Base-by-base conservation (phyloP, 768 basidiomycete species). In the Pisolithus albus region DNA sequence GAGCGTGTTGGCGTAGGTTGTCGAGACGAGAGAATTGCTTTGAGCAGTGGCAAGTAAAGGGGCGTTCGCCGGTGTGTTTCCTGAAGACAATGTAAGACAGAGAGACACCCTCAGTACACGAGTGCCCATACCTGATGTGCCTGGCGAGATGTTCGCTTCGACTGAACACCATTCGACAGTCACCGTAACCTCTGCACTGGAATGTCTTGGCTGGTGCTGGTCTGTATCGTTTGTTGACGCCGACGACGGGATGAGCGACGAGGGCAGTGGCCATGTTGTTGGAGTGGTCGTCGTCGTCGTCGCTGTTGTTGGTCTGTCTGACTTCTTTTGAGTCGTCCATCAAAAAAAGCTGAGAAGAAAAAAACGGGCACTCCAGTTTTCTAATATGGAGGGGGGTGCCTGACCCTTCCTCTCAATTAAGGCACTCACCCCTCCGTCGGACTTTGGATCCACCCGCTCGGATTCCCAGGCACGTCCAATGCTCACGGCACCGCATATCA, bases 21-120 rank as follows among this genome's bases (percentile, higher is more conserved):
- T 98, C 95, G 64, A 98, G 84, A 11, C 95, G 84, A 5, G 92
- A 93, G 65, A 97, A 97, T 58, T 94, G 86, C 68, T 95, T 94
- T 11, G 84, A 80, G 73, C 95, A 98, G 65, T 97, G 94, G 63
- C 95, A 98, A 38, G 84, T 81, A 70, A 98, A 98, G 16, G 95
- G 95, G 18, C 93, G 84, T 66, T 97, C 95, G 55, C 95, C 95
- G 5, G 95, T 97, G 70, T 98, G 95, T 79, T 97, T 97, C 59
- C 94, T 97, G 71, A 15, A 55, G 48, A 59, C 63, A 26, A 4
- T 26, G 26, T 7, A 26, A 26, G 26, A 5, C 5, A 26, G 4
- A 26, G 5, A 26, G 2, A 26, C 26, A 26, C n/a, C n/a, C n/a
- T n/a, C n/a, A n/a, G n/a, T n/a, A 26, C 26, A 26, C 26, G 26